A percentile compares a stretch with the other conserved stretches of the same genome.
Evolutionary conservation across 257 asterid species (phyloP).

Genomic region (Capsicum pubescens): DNA sequence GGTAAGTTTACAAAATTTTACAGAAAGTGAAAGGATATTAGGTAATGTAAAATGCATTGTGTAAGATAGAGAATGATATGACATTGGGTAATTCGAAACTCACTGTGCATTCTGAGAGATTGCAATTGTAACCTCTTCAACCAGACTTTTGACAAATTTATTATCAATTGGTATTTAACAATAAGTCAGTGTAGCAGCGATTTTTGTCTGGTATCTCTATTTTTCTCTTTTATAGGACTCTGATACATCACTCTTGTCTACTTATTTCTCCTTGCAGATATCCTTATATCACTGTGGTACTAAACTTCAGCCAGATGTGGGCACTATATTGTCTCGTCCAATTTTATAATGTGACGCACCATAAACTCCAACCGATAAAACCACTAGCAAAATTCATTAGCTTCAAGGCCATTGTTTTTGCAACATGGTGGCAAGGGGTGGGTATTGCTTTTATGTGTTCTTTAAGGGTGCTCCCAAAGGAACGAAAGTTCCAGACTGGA

Average conservation of each 20-base stretch:
- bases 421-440: slow-evolving; percentile 99
- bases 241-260: neutral
- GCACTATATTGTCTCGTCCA: slow-evolving; percentile 88
- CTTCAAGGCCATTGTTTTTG: slow-evolving; percentile 95
- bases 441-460: slow-evolving; percentile 77
- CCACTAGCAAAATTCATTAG: slow-evolving; percentile 98
- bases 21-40: neutral
- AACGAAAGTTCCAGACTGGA: slow-evolving; percentile 66
- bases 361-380: slow-evolving; percentile 66
- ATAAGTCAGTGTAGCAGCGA: neutral
- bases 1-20: neutral
- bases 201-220: neutral
- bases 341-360: slow-evolving; percentile 85
- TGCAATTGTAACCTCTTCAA: neutral
- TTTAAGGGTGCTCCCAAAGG: slow-evolving; percentile 63
- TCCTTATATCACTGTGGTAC: slow-evolving; percentile 74
- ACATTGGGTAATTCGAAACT: neutral
- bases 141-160: neutral
- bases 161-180: neutral
- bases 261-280: slow-evolving; percentile 58
- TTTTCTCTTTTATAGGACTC: neutral
- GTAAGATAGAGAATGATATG: neutral
- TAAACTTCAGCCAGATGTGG: slow-evolving; percentile 99
- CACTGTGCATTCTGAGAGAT: neutral
- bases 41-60: neutral